Conservation (phyloP, 2,329 filamentous ascomycete genomes). For the Cercospora sp. region DNA sequence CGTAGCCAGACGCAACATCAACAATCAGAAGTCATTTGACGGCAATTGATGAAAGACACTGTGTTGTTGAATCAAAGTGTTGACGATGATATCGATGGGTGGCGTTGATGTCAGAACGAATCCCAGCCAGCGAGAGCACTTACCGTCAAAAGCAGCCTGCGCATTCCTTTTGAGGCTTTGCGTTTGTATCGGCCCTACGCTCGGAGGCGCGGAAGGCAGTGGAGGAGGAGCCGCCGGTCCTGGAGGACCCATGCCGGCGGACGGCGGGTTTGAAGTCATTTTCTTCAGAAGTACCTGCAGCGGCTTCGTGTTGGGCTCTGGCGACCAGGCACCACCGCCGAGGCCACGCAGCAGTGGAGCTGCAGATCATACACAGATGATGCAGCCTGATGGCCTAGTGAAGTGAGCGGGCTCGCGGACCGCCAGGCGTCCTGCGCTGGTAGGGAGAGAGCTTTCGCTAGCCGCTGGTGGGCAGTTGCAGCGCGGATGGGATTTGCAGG, state of each 20-base stretch:
- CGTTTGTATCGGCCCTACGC: slow-evolving; percentile 18
- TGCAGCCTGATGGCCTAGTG: background rate
- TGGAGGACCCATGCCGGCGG: slow-evolving; percentile 32
- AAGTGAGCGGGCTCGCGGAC: slow-evolving; percentile 2
- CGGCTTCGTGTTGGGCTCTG: background rate
- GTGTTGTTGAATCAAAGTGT: background rate
- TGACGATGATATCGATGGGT: background rate
- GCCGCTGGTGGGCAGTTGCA: background rate
- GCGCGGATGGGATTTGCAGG: background rate
- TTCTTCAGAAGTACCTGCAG: background rate
- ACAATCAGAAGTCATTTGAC: background rate
- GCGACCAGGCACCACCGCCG: background rate
- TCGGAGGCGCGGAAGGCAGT: slow-evolving; percentile 20
- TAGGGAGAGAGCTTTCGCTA: background rate
- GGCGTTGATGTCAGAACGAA: background rate
- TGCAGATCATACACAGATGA: background rate
- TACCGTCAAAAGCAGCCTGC: slow-evolving; percentile 45
- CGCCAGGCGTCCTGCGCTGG: background rate
- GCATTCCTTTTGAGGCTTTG: slow-evolving; percentile 39
- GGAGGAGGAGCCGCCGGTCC: slow-evolving; percentile 20
- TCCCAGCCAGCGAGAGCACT: slow-evolving; percentile 13
- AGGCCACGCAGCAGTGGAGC: background rate
- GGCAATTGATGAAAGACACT: background rate
- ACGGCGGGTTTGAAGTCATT: slow-evolving; percentile 39
- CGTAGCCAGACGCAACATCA: background rate